A percentile compares a stretch with the other conserved stretches of the same genome.
These are phyloP conservation scores for Primulina tabacum DNA, from an alignment of 257 asterid species.

Conservation along the genomic window DNA sequence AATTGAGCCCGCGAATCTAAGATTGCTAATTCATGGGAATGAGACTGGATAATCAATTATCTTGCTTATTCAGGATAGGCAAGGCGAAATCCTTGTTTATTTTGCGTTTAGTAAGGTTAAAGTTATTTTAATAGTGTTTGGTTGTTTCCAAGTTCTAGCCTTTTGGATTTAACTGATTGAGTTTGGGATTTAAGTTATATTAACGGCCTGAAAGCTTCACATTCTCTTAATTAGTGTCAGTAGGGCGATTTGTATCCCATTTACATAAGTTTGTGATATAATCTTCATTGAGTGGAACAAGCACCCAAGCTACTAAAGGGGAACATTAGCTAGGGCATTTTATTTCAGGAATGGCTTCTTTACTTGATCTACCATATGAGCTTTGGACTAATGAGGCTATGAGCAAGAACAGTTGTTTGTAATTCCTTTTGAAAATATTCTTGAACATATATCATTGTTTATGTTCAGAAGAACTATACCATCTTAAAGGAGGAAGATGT, in stretches of 20 bases:
- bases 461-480: slow-evolving; percentile 66
- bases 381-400: neutral
- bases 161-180: neutral
- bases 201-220: too few relatives aligned
- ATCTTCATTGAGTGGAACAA: neutral
- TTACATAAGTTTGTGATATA: neutral
- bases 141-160: neutral
- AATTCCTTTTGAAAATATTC: neutral
- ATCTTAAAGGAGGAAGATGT: slow-evolving; percentile 81
- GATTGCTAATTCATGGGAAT: slow-evolving; percentile 1
- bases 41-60: neutral
- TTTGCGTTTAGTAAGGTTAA: neutral
- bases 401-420: slow-evolving; percentile 11
- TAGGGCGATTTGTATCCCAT: neutral
- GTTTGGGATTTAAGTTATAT: neutral
- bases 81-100: neutral
- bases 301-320: neutral
- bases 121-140: neutral
- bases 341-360: neutral
- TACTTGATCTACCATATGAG: neutral
- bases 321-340: neutral
- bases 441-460: slow-evolving; percentile 6
- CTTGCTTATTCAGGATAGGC: slow-evolving; percentile 15
- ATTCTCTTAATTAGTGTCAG: neutral
- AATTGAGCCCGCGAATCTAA: neutral